Conservation (phyloP, 768 basidiomycete species). For the Trichaptum fuscoviolaceum region DNA sequence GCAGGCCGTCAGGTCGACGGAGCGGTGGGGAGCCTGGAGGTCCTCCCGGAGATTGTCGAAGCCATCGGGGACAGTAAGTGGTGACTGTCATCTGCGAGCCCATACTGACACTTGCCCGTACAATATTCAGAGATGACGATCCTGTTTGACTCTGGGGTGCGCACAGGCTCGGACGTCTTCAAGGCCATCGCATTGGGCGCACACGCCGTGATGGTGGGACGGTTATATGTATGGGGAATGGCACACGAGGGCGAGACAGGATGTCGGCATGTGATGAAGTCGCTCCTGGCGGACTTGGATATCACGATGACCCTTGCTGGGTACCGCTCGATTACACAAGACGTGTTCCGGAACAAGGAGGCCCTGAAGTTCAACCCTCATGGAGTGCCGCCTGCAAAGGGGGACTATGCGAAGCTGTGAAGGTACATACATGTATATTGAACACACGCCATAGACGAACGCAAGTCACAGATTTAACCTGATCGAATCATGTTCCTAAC, state of each 20-base stretch:
- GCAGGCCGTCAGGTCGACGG: slow-evolving; percentile 55
- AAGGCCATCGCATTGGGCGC: slow-evolving; percentile 54
- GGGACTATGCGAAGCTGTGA: slow-evolving; percentile 30
- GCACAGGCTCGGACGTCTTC: slow-evolving; percentile 47
- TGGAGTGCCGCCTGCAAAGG: slow-evolving; percentile 24
- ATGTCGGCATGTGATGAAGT: slow-evolving; percentile 49
- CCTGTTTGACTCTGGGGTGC: slow-evolving; percentile 50
- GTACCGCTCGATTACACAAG: slow-evolving; percentile 28
- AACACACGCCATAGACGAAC: too few relatives aligned
- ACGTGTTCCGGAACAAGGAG: slow-evolving; percentile 28
- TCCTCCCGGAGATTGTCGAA: slow-evolving; percentile 44
- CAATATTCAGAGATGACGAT: slow-evolving; percentile 41
- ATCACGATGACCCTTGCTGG: slow-evolving; percentile 41
- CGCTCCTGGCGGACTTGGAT: slow-evolving; percentile 42
- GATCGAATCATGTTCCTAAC: too few relatives aligned
- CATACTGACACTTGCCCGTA: neutral
- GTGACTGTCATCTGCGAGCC: neutral
- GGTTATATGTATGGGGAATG: slow-evolving; percentile 48
- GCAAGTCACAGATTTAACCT: too few relatives aligned
- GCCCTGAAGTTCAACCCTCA: slow-evolving; percentile 29
- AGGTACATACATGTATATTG: too few relatives aligned
- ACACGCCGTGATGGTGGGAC: slow-evolving; percentile 45
- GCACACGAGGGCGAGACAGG: slow-evolving; percentile 46
- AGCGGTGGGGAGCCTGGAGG: slow-evolving; percentile 44
- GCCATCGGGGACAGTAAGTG: slow-evolving; percentile 45